Evolutionary conservation across 2,329 filamentous ascomycete genomes (phyloP), one percentile per base, ranked within the genome.

Genomic region (Fusarium camptoceras): DNA sequence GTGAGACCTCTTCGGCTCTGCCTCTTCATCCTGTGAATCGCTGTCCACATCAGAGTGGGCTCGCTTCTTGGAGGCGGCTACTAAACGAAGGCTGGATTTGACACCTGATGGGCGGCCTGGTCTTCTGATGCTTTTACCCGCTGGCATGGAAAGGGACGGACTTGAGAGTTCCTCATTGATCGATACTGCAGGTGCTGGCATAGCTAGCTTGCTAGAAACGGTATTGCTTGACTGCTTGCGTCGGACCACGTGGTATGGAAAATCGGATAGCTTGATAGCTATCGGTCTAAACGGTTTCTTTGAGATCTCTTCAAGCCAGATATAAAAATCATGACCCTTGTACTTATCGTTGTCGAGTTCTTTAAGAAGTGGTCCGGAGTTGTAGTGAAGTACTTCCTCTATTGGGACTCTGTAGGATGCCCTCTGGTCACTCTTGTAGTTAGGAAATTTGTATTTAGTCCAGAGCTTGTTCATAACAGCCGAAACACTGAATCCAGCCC

Each of bases 311-410:
- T 78, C 65, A 0, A 86, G 75, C 75, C 77, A 83, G 2, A 59
- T 15, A 34, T 77, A 79, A 27, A 82, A 75, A 0, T 75, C 76
- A 11, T 76, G 77, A 1, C 60, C 57, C 6, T 73, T 67, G 71
- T 81, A 85, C 22, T 76, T 78, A 8, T 68, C 68, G 7, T 73
- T 70, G 39, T 79, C 78, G 3, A 85, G 73, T 6, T 65, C 66
- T 4, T 74, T 56, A 2, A 83, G 66, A 8, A 88, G 76, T 8
- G 80, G 79, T 7, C 69, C 70, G 3, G 84, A 79, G 55, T 84
- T 83, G 64, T 84, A 86, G 15, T 81, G 78, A 4, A 85, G 72
- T 5, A 87, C 73, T 39, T 86, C 82, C 39, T 76, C 59, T 5
- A 79, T 76, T 5, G 79, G 79, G 12, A 86, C 79, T 48, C 76